Evolutionary conservation across 2,329 filamentous ascomycete genomes (phyloP), one percentile per base, ranked within the genome.

Genomic region (Claviceps sp.): DNA sequence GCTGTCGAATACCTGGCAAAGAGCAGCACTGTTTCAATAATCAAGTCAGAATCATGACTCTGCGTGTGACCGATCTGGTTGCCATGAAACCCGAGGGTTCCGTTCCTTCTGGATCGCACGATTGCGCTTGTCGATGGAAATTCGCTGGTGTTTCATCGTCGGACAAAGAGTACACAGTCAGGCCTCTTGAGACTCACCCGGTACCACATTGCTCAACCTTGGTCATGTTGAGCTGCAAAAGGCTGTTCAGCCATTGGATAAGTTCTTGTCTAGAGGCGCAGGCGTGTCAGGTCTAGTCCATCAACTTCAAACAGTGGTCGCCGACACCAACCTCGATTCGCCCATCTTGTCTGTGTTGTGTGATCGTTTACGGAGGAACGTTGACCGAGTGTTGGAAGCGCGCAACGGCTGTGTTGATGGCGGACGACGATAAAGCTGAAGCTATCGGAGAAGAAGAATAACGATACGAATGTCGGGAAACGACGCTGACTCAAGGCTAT

Each of bases 181-280:
- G 17, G 47, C 16, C 42, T 11, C n/a, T 19, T 16, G n/a, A 39
- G 45, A 67, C 65, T 64, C 58, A 97, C 91, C 91, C 93, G 65
- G 91, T 97, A 69, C 93, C 93, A 70, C 91, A 97, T 78, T 98
- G 93, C 75, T 98, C 93, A 68, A 98, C 89, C 73, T 96, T 97
- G 64, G 87, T 97, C 64, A 98, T 83, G 75, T 97, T 98, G 65
- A 98, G 85, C 75, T 96, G 89, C 50, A 98, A 83, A 57, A 98
- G 86, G 78, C 87, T 91, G 78, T 98, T 98, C 60, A 97, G 77
- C 93, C 93, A 98, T 73, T 84, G 80, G 62, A 98, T 78, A 62
- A 98, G 82, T 75, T 98, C 93, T 74, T 98, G 93, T 77, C 93
- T 97, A 63, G 54, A 57, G 37, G 54, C 52, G n/a, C n/a, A n/a